These are phyloP conservation scores for Brassica juncea DNA, from an alignment of 345 rosid genomes.

Conservation along the genomic window DNA sequence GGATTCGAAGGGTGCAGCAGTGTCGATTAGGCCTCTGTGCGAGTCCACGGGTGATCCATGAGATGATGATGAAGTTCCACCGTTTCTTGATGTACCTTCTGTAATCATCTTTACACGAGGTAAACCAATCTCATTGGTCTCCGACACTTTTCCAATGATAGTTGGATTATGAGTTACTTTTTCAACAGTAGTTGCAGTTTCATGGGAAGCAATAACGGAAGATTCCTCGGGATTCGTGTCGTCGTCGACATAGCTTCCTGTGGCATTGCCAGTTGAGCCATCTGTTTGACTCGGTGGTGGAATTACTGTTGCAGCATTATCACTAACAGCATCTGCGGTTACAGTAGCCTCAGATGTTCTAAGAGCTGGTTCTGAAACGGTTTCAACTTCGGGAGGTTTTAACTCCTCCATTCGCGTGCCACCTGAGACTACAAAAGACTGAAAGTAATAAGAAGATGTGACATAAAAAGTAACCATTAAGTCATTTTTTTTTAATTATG, in stretches of 20 bases:
- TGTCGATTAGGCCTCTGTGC: not conserved
- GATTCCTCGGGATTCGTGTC: not conserved
- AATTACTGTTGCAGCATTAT: not conserved
- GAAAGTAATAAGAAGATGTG: not conserved
- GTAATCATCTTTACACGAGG: not conserved
- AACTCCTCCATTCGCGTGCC: not conserved
- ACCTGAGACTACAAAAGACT: not conserved
- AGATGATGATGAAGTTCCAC: not conserved
- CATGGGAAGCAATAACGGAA: not conserved
- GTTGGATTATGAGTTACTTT: not conserved
- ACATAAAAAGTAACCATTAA: not conserved
- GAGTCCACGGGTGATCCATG: not conserved
- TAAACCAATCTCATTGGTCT: not conserved
- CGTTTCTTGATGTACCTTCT: not conserved
- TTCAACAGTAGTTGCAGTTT: not conserved
- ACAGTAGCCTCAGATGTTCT: not conserved
- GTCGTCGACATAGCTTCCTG: not conserved
- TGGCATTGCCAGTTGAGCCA: not conserved
- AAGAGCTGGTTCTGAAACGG: slow-evolving; percentile 18
- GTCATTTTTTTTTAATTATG: not conserved
- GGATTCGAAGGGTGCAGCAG: not conserved
- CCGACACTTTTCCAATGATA: not conserved
- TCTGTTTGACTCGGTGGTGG: not conserved
- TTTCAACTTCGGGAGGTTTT: not conserved
- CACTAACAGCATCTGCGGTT: not conserved